Percentiles rank a stretch among this genome's conserved stretches.
These are phyloP conservation scores for Leptographium wingfieldii DNA, from an alignment of 2,329 filamentous ascomycete genomes.

Conservation along the genomic window DNA sequence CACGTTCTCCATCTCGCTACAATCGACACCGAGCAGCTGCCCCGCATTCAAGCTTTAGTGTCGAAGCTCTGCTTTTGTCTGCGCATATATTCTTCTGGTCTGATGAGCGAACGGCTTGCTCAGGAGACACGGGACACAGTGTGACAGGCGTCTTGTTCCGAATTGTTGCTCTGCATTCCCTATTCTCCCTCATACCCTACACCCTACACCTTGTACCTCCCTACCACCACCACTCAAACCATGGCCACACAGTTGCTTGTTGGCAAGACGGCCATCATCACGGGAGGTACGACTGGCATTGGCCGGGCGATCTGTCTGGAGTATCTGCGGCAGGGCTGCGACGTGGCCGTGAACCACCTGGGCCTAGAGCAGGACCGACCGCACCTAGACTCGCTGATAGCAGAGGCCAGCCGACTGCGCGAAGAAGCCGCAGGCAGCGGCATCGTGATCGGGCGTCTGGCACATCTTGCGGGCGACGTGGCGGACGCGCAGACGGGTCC, in stretches of 20 bases:
- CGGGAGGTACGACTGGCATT: slow-evolving; percentile 76
- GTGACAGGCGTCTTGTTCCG: too few relatives aligned
- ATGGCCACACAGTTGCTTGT: slow-evolving; percentile 38
- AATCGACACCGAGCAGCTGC: neutral
- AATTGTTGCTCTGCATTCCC: too few relatives aligned
- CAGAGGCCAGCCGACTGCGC: slow-evolving; percentile 35
- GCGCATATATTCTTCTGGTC: too few relatives aligned
- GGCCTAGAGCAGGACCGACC: slow-evolving; percentile 38
- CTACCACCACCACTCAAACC: slow-evolving; percentile 31
- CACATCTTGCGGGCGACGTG: slow-evolving; percentile 66
- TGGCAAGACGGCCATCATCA: slow-evolving; percentile 74
- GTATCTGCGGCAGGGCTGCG: slow-evolving; percentile 65
- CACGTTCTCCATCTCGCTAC: neutral
- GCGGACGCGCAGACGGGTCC: slow-evolving; percentile 59
- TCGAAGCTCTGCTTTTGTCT: neutral
- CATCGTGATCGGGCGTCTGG: slow-evolving; percentile 39
- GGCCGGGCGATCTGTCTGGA: slow-evolving; percentile 73
- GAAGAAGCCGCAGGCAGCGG: slow-evolving; percentile 19
- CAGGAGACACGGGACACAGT: too few relatives aligned
- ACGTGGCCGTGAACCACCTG: slow-evolving; percentile 71
- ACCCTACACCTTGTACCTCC: neutral
- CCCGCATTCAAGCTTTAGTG: neutral
- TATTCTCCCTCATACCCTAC: too few relatives aligned
- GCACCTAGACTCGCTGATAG: slow-evolving; percentile 40
- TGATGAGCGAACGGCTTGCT: too few relatives aligned